Percentiles rank a stretch among this genome's conserved stretches.
Conservation (phyloP, 306 rosid genomes). For the Lablab purpureus region DNA sequence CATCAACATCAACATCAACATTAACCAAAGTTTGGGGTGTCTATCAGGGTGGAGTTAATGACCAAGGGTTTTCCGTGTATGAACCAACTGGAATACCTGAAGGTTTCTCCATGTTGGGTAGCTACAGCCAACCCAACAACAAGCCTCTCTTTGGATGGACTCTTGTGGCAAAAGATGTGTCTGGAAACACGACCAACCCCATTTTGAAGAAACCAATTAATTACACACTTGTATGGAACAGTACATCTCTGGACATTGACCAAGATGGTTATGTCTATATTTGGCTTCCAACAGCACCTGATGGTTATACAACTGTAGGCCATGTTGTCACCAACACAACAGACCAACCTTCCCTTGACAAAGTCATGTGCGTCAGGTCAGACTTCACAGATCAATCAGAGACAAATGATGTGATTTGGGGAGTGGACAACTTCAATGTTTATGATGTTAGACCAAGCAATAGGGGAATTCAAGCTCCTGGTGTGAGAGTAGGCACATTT, state of each 20-base stretch:
- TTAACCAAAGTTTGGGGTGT: conserved; percentile 68
- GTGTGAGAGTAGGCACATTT: conserved; percentile 71
- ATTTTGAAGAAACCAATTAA: conserved; percentile 60
- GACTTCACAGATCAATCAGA: conserved; percentile 71
- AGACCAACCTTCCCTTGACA: conserved; percentile 67
- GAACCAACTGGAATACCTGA: conserved; percentile 76
- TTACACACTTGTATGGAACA: conserved; percentile 73
- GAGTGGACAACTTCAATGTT: conserved; percentile 53
- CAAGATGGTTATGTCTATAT: conserved; percentile 54
- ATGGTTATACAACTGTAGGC: conserved; percentile 77
- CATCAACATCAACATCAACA: conserved; percentile 64
- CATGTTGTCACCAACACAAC: conserved; percentile 62
- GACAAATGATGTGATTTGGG: conserved; percentile 69
- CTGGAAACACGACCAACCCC: conserved; percentile 21
- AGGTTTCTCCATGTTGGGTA: conserved; percentile 72
- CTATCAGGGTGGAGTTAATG: conserved; percentile 66
- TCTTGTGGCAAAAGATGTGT: conserved; percentile 63
- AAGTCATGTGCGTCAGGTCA: conserved; percentile 62
- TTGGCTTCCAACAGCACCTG: conserved; percentile 74
- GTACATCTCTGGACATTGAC: conserved; percentile 36
- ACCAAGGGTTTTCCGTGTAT: conserved; percentile 64
- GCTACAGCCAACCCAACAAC: conserved; percentile 75
- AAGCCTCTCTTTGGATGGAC: conserved; percentile 69
- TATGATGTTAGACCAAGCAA: conserved; percentile 62
- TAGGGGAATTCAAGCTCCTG: conserved; percentile 57